phyloP scores from a whole-genome alignment of 2,329 filamentous ascomycete genomes.

The Alternaria tenuissima region DNA sequence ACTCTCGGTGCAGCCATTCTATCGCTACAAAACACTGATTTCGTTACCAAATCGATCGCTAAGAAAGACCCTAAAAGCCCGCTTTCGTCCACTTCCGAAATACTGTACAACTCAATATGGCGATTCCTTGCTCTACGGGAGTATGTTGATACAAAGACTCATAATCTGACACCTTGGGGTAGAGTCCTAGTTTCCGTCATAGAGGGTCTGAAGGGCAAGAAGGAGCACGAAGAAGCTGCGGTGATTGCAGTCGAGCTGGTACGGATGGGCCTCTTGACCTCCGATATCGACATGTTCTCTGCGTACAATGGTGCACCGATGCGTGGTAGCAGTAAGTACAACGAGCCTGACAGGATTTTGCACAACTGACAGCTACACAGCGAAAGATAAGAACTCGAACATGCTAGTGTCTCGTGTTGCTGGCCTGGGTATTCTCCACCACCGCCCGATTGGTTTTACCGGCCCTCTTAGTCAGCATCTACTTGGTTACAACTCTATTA shows the following conservation, averaged over 20 bases:
- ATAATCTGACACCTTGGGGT: slow-evolving; percentile 83
- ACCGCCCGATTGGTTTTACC: slow-evolving; percentile 88
- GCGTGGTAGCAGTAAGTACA: slow-evolving; percentile 57
- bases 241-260: slow-evolving; percentile 88
- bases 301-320: slow-evolving; percentile 66
- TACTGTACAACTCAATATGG: slow-evolving; percentile 80
- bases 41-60: slow-evolving; percentile 73
- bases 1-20: slow-evolving; percentile 61
- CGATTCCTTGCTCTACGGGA: slow-evolving; percentile 88
- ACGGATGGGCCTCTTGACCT: slow-evolving; percentile 78
- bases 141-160: slow-evolving; percentile 76
- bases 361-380: slow-evolving; percentile 49
- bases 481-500: slow-evolving; percentile 84
- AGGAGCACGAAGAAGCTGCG: slow-evolving; percentile 75
- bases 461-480: slow-evolving; percentile 91
- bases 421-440: slow-evolving; percentile 80
- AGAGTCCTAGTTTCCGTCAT: slow-evolving; percentile 77
- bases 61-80: slow-evolving; percentile 58
- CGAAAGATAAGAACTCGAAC: slow-evolving; percentile 79
- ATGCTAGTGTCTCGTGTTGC: slow-evolving; percentile 87
- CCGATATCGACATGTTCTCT: slow-evolving; percentile 66
- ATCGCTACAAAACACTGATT: slow-evolving; percentile 73
- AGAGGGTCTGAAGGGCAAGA: slow-evolving; percentile 65
- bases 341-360: not conserved
- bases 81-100: slow-evolving; percentile 72